These are phyloP conservation scores for Eucalyptus viminalis DNA, from an alignment of 345 rosid genomes.

Conservation along the genomic window DNA sequence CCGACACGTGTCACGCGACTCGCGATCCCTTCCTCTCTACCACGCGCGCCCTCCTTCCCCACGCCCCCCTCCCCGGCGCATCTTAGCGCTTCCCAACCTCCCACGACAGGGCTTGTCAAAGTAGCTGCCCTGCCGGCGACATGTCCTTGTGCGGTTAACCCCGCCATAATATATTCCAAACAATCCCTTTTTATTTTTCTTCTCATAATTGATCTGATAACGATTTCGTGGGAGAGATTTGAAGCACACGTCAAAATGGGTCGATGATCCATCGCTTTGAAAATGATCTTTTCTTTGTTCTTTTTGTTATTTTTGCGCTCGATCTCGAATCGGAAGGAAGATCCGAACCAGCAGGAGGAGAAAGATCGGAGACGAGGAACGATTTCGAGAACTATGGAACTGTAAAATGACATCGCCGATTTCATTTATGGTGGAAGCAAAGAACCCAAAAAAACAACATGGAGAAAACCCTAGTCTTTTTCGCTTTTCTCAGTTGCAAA, in stretches of 20 bases:
- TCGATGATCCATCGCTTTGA: neutral
- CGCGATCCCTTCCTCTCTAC: neutral
- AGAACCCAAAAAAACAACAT: neutral
- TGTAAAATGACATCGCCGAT: neutral
- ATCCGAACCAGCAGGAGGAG: neutral
- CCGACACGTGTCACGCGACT: neutral
- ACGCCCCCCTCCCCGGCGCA: neutral
- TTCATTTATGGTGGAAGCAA: neutral
- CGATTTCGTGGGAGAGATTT: neutral
- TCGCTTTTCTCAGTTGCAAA: slow-evolving; percentile 3
- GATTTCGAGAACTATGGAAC: neutral
- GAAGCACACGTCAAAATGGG: neutral
- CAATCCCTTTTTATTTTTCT: no score
- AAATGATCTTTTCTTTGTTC: fast-evolving
- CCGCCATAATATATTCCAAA: neutral
- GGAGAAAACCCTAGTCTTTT: neutral
- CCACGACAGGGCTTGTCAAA: neutral
- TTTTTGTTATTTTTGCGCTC: neutral
- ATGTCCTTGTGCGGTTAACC: slow-evolving; percentile 16
- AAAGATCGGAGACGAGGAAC: neutral
- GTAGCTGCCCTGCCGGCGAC: slow-evolving; percentile 30
- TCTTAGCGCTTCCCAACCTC: neutral
- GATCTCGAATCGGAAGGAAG: neutral
- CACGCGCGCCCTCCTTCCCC: neutral
- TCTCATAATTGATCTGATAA: neutral